These are phyloP conservation scores for Pichia cabralensis DNA, from an alignment of 805 yeast species.

Conservation along the genomic window DNA sequence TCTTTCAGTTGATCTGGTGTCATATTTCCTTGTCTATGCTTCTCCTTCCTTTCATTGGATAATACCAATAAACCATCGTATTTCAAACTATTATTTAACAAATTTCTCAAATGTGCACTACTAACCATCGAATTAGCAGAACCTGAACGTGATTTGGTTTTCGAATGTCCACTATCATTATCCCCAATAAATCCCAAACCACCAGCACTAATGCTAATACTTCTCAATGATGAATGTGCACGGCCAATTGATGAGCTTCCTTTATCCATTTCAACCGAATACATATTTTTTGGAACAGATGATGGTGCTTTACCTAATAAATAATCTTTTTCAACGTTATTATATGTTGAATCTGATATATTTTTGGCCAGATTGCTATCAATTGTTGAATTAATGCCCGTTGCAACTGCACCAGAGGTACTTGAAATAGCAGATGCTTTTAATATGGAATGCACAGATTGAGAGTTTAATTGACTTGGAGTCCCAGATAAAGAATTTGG, in stretches of 20 bases:
- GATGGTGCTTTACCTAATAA: neutral
- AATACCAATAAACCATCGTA: no score
- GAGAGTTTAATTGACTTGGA: neutral
- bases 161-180: neutral
- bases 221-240: slow-evolving; percentile 5
- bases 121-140: slow-evolving; percentile 7
- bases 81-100: slow-evolving; percentile 4
- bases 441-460: slow-evolving; percentile 6
- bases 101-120: slow-evolving; percentile 2
- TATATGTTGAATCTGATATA: no score
- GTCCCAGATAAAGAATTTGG: slow-evolving; percentile 6
- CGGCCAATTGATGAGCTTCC: slow-evolving; percentile 5
- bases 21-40: slow-evolving; percentile 12
- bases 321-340: neutral
- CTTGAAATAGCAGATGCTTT: slow-evolving; percentile 10
- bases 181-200: neutral
- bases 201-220: slow-evolving; percentile 6
- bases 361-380: neutral
- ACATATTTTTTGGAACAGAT: neutral
- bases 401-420: slow-evolving; percentile 7
- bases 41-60: slow-evolving; percentile 1
- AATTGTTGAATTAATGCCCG: neutral
- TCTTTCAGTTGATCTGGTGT: slow-evolving; percentile 17
- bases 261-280: no score
- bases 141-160: slow-evolving; percentile 6